Percentiles rank a stretch among this genome's conserved stretches.
Evolutionary conservation across 2,329 filamentous ascomycete genomes (phyloP).

Genomic region (Colletotrichum sp.): DNA sequence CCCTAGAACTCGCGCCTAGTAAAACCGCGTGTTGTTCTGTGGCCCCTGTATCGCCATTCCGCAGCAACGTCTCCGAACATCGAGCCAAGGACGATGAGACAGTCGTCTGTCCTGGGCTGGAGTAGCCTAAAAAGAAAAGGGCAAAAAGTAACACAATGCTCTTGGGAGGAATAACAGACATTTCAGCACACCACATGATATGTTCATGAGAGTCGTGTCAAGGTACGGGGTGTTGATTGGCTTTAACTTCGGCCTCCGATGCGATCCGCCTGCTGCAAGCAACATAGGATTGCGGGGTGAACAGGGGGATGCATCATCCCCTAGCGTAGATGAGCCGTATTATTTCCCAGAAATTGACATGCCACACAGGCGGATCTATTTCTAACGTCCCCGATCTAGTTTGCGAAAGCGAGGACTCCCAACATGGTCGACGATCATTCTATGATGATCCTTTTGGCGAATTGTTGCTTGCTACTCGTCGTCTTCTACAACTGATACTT

Average conservation of each 20-base stretch:
- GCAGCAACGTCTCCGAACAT: neutral
- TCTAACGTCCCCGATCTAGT: neutral
- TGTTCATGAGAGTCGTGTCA: neutral
- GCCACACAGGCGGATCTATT: neutral
- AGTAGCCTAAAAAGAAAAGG: neutral
- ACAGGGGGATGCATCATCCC: neutral
- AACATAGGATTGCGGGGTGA: neutral
- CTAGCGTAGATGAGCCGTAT: neutral
- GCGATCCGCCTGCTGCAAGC: neutral
- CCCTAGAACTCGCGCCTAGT: neutral
- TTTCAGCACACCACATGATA: neutral
- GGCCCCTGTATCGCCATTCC: neutral
- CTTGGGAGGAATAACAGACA: neutral
- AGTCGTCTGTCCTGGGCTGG: rapidly evolving
- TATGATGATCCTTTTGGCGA: too few species aligned
- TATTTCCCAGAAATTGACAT: neutral
- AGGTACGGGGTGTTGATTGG: neutral
- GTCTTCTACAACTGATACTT: too few species aligned
- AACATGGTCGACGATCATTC: neutral
- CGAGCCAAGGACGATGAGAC: neutral
- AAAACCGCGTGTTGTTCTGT: neutral
- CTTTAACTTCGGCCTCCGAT: neutral
- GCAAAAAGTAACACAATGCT: neutral
- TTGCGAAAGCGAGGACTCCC: neutral
- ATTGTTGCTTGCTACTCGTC: too few species aligned